Conservation (phyloP, 495 filamentous ascomycete genomes). For the Wilcoxina mikolae region DNA sequence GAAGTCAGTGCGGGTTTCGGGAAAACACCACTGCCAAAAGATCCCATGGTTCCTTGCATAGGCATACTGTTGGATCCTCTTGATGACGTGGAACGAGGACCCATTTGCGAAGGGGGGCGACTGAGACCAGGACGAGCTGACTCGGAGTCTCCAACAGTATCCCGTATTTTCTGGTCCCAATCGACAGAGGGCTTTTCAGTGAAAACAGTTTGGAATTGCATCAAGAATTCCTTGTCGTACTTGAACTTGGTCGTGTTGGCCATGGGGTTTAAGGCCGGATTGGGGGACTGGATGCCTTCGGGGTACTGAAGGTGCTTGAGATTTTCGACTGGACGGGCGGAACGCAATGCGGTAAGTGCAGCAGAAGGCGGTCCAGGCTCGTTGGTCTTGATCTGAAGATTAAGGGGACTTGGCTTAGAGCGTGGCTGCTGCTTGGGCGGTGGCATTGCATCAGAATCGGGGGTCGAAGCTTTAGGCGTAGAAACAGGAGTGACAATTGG, state of each 20-base stretch:
- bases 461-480: slow-evolving; percentile 24
- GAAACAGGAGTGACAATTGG: slow-evolving; percentile 37
- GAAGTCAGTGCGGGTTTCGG: slow-evolving; percentile 14
- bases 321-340: slow-evolving; percentile 66
- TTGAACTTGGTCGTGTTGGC: slow-evolving; percentile 70
- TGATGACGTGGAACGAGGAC: slow-evolving; percentile 32
- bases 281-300: slow-evolving; percentile 64
- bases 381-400: slow-evolving; percentile 23
- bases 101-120: slow-evolving; percentile 46
- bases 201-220: slow-evolving; percentile 93
- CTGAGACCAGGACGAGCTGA: slow-evolving; percentile 51
- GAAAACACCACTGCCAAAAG: background rate
- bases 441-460: slow-evolving; percentile 25
- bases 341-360: slow-evolving; percentile 76
- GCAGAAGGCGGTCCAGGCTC: slow-evolving; percentile 84
- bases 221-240: slow-evolving; percentile 86
- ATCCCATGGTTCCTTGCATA: slow-evolving; percentile 46
- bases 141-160: slow-evolving; percentile 55
- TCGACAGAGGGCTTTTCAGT: slow-evolving; percentile 87
- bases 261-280: slow-evolving; percentile 68
- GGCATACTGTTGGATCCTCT: slow-evolving; percentile 31
- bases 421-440: slow-evolving; percentile 30
- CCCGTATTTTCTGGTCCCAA: slow-evolving; percentile 70
- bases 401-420: slow-evolving; percentile 43
- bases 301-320: slow-evolving; percentile 61